Base-by-base conservation (phyloP, 176 grass and related monocot genomes). In the Aegilops bicornis region DNA sequence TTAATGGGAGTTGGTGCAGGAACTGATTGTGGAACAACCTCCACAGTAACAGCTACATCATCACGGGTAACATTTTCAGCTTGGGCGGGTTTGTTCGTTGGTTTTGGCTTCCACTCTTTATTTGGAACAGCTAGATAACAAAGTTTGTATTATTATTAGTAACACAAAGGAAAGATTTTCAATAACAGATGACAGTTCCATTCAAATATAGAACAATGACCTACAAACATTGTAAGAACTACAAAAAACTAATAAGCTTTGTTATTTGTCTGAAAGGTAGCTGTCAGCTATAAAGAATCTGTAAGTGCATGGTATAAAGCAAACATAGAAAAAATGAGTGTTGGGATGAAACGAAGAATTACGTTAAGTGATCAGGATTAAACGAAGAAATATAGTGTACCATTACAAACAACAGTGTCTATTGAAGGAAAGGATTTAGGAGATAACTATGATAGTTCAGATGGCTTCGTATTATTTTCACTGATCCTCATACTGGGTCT, bases 31-130 rank as follows among this genome's bases (percentile, higher is more conserved):
- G 83, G 23, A 89, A 82, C 80, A 85, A 37, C 78, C 69, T 90
- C 87, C 54, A 76, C 71, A 83, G 67, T 75, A 64, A 85, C 43
- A 84, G 87, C 47, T 78, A 42, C 76, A 82, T 81, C 80, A 79
- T 91, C 79, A 74, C 25, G 35, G 52, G 60, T 59, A 61, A 68
- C 84, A 83, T 82, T 40, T 77, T 67, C 84, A 45, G 93, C 71
- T 84, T 95, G 87, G 19, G 87, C 25, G 33, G 87, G 83, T 77
- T 24, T 80, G 36, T 86, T 88, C 63, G 83, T 90, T 84, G 89
- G 82, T 86, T 98, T 98, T 86, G 93, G 93, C 73, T 98, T 98
- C 95, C 95, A 98, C 75, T 95, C 95, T 89, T 98, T 97, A 83
- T 91, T 93, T 65, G 79, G 89, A 84, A 88, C 83, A 90, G 79